Evolutionary conservation across 2,329 filamentous ascomycete genomes (phyloP).

Genomic region (Apiospora hydei): DNA sequence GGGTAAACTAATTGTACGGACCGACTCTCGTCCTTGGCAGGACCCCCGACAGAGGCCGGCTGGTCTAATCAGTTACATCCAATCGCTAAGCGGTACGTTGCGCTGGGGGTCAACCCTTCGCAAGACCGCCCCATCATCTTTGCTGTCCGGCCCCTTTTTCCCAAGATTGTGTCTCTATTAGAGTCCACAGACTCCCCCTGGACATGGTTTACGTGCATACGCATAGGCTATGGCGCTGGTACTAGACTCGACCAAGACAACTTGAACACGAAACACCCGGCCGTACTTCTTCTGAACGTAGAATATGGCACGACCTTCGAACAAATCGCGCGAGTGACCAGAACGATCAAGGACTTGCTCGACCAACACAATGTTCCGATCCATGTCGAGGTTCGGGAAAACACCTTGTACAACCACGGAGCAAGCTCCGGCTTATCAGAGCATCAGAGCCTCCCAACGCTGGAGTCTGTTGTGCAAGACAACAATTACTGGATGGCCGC

Average conservation of each 20-base stretch:
- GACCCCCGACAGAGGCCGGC: background rate
- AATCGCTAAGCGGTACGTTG: background rate
- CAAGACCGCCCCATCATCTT: background rate
- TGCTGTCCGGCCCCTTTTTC: background rate
- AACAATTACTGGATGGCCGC: background rate
- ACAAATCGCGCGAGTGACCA: background rate
- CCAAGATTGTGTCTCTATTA: background rate
- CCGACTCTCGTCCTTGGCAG: background rate
- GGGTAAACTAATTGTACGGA: background rate
- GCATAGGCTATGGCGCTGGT: background rate
- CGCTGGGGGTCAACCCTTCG: background rate
- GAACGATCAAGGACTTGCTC: background rate
- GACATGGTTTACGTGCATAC: background rate
- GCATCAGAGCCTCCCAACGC: background rate
- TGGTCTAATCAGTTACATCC: background rate
- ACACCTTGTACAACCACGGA: background rate
- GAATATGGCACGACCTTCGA: background rate
- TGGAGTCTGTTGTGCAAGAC: background rate
- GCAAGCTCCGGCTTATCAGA: background rate
- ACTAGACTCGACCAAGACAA: background rate
- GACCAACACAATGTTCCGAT: background rate
- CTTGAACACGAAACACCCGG: background rate
- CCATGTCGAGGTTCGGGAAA: background rate
- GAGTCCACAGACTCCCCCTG: background rate
- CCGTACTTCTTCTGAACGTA: background rate